Percentiles rank a stretch among this genome's conserved stretches.
phyloP scores from a whole-genome alignment of 805 yeast genomes.

The Candida awuae region DNA sequence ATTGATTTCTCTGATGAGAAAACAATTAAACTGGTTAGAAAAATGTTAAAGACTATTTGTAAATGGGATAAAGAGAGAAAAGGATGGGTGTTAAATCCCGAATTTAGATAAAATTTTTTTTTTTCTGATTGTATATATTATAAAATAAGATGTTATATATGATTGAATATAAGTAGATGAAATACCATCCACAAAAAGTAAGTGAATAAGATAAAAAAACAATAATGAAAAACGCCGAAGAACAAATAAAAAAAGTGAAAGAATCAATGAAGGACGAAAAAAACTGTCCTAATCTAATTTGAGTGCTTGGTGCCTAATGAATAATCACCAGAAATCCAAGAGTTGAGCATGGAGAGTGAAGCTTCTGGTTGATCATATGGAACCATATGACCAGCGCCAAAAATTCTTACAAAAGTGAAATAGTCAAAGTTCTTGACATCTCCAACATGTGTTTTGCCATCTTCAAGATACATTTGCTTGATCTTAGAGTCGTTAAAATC shows the following conservation, averaged over 20 bases:
- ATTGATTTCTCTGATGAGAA: conserved; percentile 37
- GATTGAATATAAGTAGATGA: too few relatives aligned
- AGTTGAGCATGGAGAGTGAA: conserved; percentile 60
- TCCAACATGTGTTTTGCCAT: conserved; percentile 44
- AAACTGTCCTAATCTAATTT: too few relatives aligned
- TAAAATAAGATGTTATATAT: too few relatives aligned
- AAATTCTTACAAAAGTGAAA: conserved; percentile 71
- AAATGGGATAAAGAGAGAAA: conserved; percentile 50
- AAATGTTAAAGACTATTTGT: conserved; percentile 61
- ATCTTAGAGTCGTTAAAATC: conserved; percentile 24
- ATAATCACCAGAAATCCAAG: conserved; percentile 62
- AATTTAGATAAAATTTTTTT: conserved; percentile 36
- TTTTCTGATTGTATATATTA: too few relatives aligned
- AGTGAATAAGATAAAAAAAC: neutral
- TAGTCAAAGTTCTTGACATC: conserved; percentile 63
- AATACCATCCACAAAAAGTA: neutral
- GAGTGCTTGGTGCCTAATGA: conserved; percentile 23
- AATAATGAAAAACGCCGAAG: neutral
- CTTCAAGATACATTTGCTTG: conserved; percentile 22
- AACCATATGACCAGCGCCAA: conserved; percentile 88
- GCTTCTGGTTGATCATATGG: conserved; percentile 79
- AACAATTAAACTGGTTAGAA: conserved; percentile 54
- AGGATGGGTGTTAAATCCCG: conserved; percentile 62
- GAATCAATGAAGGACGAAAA: neutral
- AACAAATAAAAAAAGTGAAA: neutral